Base-by-base conservation (phyloP, 345 rosid species). In the Hibiscus tridactylites region DNA sequence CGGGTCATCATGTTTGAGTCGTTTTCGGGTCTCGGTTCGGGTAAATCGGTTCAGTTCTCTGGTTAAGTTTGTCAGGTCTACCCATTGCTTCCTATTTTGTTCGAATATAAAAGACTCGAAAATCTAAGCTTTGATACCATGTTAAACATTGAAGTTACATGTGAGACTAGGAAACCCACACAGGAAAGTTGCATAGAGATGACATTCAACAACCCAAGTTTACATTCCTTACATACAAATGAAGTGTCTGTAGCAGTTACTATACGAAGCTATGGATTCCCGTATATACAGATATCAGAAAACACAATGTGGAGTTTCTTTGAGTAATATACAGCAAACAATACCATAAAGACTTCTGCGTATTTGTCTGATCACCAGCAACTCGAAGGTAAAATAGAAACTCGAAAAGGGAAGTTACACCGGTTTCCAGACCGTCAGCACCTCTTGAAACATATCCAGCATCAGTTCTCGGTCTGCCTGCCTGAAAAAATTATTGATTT, bases 381-480 rank as follows among this genome's bases (percentile, higher is more conserved):
- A 6, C 17, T 3, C 15, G 63, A 58, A 61, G 13, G 31, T 12
- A 16, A 24, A 21, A n/a, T 6, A 9, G 9, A 21, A 5, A 12
- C 10, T 28, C 17, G 6, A 0, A 58, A 15, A 11, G 4, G 21
- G 7, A 54, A 60, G 37, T 77, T 73, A 93, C 10, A 85, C 65
- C 0, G 90, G 96, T 80, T 86, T 91, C 97, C 97, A 88, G 16
- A 82, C 90, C 0, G 90, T 76, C 44, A 94, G 90, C 65, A 91
- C 90, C 78, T 91, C 97, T 71, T 91, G 95, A 68, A 94, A 94
- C 93, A 94, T 90, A 76, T 94, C 97, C 64, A 87, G 79, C 90
- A 86, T 86, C 81, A 94, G 77, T 28, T 90, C 96, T 49, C 93
- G 76, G 61, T 94, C 96, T 12, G 96, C 98, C 52, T 84, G 87